Conservation (phyloP, 257 asterid species). For the Mitragyna speciosa region DNA sequence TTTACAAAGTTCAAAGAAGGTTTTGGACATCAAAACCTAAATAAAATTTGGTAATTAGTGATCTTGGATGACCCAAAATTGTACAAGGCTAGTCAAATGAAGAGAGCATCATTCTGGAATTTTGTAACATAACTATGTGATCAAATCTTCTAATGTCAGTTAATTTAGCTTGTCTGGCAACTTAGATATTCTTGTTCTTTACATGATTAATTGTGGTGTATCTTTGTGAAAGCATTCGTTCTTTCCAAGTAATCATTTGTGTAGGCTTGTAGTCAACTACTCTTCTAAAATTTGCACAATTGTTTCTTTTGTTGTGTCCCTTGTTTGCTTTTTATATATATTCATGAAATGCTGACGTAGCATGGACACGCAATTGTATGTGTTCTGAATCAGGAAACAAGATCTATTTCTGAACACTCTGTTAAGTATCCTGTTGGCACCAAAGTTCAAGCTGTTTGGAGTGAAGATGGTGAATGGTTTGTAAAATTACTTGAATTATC, state of each 20-base stretch:
- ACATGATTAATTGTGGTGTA: not conserved
- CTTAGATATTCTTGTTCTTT: not conserved
- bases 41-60: not conserved
- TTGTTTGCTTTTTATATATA: not conserved
- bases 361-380: not conserved
- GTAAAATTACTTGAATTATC: slow-evolving; percentile 4
- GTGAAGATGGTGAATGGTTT: slow-evolving; percentile 98
- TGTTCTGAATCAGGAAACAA: slow-evolving; percentile 42
- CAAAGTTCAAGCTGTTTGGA: slow-evolving; percentile 97
- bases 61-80: not conserved
- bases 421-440: slow-evolving; percentile 70
- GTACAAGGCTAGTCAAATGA: not conserved
- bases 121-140: not conserved
- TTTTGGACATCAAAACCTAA: not conserved
- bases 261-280: not conserved
- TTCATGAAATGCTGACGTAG: not conserved
- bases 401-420: slow-evolving; percentile 35
- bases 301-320: slow-evolving; percentile 1
- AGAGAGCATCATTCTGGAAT: not conserved
- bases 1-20: not conserved
- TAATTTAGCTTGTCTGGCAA: not conserved
- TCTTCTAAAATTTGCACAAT: not conserved
- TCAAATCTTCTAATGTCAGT: not conserved
- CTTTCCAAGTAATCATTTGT: not conserved
- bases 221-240: not conserved